Conservation (phyloP, 192 early-diverging fungal species). For the Chytriomyces confervae region DNA sequence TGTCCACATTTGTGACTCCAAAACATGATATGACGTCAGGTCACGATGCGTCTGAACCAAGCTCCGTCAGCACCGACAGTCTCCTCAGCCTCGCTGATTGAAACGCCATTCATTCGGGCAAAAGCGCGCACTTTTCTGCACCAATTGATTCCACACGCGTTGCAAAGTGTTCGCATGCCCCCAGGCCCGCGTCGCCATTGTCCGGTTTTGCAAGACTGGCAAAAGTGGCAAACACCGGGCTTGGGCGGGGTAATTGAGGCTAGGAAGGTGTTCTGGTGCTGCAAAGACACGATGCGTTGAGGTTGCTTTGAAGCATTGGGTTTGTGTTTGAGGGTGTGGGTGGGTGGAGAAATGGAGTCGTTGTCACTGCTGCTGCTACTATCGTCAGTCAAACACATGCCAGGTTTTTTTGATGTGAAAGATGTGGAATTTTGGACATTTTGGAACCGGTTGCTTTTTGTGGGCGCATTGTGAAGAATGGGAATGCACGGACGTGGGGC, state of each 20-base stretch:
- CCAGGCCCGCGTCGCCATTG: slow-evolving; percentile 96
- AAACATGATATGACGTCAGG: too few relatives aligned
- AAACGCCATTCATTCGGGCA: background rate
- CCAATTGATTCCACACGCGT: slow-evolving; percentile 84
- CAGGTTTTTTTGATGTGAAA: too few relatives aligned
- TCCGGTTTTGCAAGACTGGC: slow-evolving; percentile 86
- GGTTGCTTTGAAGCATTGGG: background rate
- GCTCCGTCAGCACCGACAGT: slow-evolving; percentile 23
- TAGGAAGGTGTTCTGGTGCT: too few relatives aligned
- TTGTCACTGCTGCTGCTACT: too few relatives aligned
- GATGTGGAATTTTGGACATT: too few relatives aligned
- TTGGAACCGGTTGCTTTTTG: too few relatives aligned
- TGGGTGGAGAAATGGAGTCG: too few relatives aligned
- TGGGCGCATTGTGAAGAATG: too few relatives aligned
- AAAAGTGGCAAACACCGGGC: slow-evolving; percentile 52
- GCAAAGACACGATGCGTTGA: background rate
- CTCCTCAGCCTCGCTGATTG: slow-evolving; percentile 22
- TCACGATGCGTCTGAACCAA: slow-evolving; percentile 28
- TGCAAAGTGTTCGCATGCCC: slow-evolving; percentile 90
- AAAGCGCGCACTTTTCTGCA: slow-evolving; percentile 24
- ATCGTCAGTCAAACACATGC: too few relatives aligned
- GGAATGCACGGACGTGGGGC: background rate
- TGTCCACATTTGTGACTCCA: too few relatives aligned
- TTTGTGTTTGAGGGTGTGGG: background rate
- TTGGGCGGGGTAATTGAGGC: background rate